Evolutionary conservation across 305 asterid species (phyloP), one percentile per base, ranked within the genome.

Genomic region (Rubia tinctorum): DNA sequence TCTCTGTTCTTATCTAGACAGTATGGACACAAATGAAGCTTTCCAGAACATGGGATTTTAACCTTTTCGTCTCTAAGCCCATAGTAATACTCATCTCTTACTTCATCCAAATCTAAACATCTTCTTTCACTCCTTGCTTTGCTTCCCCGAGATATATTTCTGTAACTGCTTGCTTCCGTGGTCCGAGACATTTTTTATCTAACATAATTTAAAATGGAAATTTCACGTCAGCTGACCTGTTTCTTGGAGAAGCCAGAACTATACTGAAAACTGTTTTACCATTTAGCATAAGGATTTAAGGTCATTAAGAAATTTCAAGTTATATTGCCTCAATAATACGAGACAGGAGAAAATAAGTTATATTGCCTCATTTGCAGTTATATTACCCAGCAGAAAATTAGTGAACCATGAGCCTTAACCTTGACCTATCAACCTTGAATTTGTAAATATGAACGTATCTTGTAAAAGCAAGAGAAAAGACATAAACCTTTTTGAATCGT

Each of bases 401-500:
- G 30, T 13, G 12, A 27, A 34, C n/a, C n/a, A n/a, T n/a, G n/a
- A n/a, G n/a, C n/a, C n/a, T n/a, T n/a, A n/a, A n/a, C 39, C 44
- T 13, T 0, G 17, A 61, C 23, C 13, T 7, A 9, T 27, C 45
- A 49, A 51, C 17, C 63, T 8, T 49, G 15, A 15, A 18, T 25
- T 51, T 43, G 1, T 49, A 43, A 47, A 62, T 65, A 44, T 17
- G 39, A 66, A 17, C 39, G 30, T 44, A 62, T 44, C 12, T 8
- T 20, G 51, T 14, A n/a, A 7, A 15, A 44, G 55, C 20, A 27
- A 58, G 18, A 20, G 17, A 25, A 27, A 45, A 62, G 69, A 81
- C 67, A 51, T 45, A 58, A 84, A 93, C 97, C 97, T 88, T 91
- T 14, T 65, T 80, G 86, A 94, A 94, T 76, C 99, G 96, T 3